Evolutionary conservation across 2,329 filamentous ascomycete species (phyloP).

Genomic region (Beauveria rudraprayagi): DNA sequence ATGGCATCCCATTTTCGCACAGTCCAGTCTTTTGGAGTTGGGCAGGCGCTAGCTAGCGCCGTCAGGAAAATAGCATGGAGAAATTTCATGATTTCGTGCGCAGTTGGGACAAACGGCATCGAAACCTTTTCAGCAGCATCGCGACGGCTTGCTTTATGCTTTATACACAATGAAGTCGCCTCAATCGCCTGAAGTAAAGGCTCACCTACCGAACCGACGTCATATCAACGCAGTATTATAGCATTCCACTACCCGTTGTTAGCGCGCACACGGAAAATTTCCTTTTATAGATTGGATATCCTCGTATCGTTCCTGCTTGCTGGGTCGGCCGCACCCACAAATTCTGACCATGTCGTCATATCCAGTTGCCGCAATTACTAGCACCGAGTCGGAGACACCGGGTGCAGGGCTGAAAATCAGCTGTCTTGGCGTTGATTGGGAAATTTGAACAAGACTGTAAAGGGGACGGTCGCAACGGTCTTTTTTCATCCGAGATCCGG

Average conservation of each 20-base stretch:
- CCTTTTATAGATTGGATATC: not conserved
- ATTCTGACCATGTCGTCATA: slow-evolving; percentile 8
- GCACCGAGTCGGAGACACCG: not conserved
- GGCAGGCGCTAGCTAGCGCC: slow-evolving; percentile 5
- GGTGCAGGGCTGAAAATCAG: not conserved
- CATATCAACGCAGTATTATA: slow-evolving; percentile 2
- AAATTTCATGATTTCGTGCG: not conserved
- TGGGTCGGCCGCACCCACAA: slow-evolving; percentile 7
- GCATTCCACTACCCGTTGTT: not conserved
- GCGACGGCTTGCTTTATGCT: not conserved
- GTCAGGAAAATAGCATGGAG: not conserved
- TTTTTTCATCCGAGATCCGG: no score
- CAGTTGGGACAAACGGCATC: not conserved
- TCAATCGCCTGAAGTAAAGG: not conserved
- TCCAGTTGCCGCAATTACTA: not conserved
- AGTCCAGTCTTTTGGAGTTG: slow-evolving; percentile 13
- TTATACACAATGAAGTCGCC: not conserved
- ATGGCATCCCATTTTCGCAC: slow-evolving; percentile 23
- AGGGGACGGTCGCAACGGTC: no score
- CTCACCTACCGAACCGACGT: not conserved
- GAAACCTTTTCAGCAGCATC: not conserved
- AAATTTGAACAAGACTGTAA: no score
- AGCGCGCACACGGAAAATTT: not conserved
- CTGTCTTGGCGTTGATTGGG: no score
- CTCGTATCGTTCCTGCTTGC: slow-evolving; percentile 5